A percentile compares a stretch with the other conserved stretches of the same genome.
Evolutionary conservation across 2,329 filamentous ascomycete species (phyloP).

Genomic region (Diplodia corticola): DNA sequence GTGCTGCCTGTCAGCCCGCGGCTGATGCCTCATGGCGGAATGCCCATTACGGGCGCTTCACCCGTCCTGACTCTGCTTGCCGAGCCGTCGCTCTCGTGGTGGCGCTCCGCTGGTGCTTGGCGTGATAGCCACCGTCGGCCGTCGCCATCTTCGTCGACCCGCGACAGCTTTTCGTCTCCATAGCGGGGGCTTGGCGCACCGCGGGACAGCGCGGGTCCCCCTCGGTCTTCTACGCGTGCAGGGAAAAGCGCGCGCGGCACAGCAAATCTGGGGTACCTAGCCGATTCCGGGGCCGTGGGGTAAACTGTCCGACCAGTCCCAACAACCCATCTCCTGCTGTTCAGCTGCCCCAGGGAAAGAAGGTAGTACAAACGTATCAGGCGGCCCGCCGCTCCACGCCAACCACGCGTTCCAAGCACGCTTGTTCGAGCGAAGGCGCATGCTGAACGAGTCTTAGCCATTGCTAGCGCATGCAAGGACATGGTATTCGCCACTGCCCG

Average conservation of each 20-base stretch:
- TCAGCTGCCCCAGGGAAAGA: too few species aligned
- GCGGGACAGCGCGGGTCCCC: too few species aligned
- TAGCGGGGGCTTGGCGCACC: not conserved
- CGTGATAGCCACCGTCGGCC: too few species aligned
- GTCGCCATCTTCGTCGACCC: too few species aligned
- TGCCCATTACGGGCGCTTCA: not conserved
- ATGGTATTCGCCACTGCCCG: not conserved
- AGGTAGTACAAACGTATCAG: too few species aligned
- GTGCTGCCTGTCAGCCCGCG: not conserved
- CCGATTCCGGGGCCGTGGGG: constrained; percentile 15
- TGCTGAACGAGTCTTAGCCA: constrained; percentile 8
- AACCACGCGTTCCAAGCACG: not conserved
- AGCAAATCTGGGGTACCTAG: constrained; percentile 22
- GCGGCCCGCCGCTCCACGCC: too few species aligned
- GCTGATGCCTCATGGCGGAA: not conserved
- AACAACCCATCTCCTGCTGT: too few species aligned
- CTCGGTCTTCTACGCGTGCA: constrained; percentile 1
- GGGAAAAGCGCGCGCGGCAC: constrained; percentile 17
- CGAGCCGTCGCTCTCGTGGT: not conserved
- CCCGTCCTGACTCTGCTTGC: not conserved
- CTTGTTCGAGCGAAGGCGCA: constrained; percentile 13
- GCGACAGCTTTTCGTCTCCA: too few species aligned
- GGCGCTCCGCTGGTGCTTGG: constrained; percentile 21
- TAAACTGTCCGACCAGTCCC: constrained; percentile 13
- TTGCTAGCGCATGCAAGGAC: constrained; percentile 10